Evolutionary conservation across 257 asterid species (phyloP).

Genomic region (Solanum tarijense): DNA sequence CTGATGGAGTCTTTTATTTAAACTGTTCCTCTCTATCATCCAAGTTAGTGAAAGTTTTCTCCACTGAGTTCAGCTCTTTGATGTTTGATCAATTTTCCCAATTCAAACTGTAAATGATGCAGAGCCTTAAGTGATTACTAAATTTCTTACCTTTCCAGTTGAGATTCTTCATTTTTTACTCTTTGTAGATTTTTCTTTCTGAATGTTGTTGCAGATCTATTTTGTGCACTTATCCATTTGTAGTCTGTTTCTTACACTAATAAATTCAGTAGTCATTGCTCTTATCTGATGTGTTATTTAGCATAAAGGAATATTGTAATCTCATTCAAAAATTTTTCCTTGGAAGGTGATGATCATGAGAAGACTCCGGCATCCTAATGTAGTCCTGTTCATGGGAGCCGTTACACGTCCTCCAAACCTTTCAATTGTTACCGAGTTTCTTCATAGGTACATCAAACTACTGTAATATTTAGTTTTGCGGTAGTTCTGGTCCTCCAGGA

Average conservation of each 20-base stretch:
- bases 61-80: neutral
- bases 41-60: neutral
- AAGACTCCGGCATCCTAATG: constrained; percentile 87
- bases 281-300: constrained; percentile 2
- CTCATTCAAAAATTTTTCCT: neutral
- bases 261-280: neutral
- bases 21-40: neutral
- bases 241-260: neutral
- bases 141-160: neutral
- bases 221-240: neutral
- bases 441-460: constrained; percentile 65
- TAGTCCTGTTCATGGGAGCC: constrained; percentile 98
- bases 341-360: constrained; percentile 80
- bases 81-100: neutral
- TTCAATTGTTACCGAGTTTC: constrained; percentile 87
- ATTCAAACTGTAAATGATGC: neutral
- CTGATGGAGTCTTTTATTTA: neutral
- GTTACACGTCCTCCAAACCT: constrained; percentile 93
- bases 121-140: neutral
- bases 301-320: neutral
- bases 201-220: neutral
- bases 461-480: neutral
- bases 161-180: neutral
- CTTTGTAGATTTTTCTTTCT: neutral
- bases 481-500: neutral